Evolutionary conservation across 495 filamentous ascomycete species (phyloP).

Genomic region (Penicillium chermesinum): DNA sequence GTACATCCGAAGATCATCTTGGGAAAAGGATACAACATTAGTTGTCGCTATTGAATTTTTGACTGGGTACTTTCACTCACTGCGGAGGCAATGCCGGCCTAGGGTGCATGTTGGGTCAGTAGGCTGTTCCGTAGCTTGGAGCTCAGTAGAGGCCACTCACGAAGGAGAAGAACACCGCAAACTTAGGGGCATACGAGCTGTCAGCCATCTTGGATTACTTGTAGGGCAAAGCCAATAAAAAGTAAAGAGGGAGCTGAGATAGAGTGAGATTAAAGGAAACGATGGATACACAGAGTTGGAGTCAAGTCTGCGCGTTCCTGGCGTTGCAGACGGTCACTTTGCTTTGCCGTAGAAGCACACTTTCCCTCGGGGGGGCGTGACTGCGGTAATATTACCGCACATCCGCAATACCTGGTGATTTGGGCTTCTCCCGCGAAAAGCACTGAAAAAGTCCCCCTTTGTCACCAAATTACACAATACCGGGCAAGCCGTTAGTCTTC

Average conservation of each 20-base stretch:
- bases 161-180: slow-evolving; percentile 97
- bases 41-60: neutral
- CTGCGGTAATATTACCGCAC: slow-evolving; percentile 20
- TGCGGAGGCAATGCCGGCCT: slow-evolving; percentile 86
- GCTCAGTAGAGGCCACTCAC: slow-evolving; percentile 48
- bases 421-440: neutral
- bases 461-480: slow-evolving; percentile 22
- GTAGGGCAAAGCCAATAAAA: neutral
- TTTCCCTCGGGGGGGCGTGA: slow-evolving; percentile 3
- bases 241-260: slow-evolving; percentile 3
- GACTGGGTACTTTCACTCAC: slow-evolving; percentile 56
- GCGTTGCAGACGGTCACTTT: slow-evolving; percentile 1
- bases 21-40: slow-evolving; percentile 13
- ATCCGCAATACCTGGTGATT: neutral
- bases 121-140: slow-evolving; percentile 18
- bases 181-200: slow-evolving; percentile 71
- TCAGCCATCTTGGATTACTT: slow-evolving; percentile 54
- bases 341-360: slow-evolving; percentile 6
- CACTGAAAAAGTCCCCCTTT: neutral
- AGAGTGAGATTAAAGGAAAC: slow-evolving; percentile 4
- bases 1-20: slow-evolving; percentile 88
- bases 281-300: neutral
- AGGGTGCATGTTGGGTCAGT: slow-evolving; percentile 24
- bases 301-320: slow-evolving; percentile 1
- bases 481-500: slow-evolving; percentile 21